Percentiles rank a stretch among this genome's conserved stretches.
These are phyloP conservation scores for Stagonosporopsis chrysanthemi DNA, from an alignment of 2,329 filamentous ascomycete genomes.

Conservation along the genomic window DNA sequence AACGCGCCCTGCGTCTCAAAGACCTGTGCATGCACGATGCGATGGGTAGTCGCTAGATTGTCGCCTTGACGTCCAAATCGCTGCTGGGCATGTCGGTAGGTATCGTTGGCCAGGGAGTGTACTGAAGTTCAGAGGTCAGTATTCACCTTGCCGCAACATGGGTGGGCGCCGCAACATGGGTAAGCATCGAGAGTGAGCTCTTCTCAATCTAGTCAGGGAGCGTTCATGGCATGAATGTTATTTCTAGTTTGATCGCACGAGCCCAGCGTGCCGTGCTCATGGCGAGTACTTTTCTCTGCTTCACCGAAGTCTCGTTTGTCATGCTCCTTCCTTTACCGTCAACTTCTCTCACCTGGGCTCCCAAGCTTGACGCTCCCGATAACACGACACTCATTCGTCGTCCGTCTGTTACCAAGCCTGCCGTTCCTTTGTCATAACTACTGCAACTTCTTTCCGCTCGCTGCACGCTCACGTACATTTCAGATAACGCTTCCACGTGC, in stretches of 20 bases:
- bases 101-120: background rate
- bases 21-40: background rate
- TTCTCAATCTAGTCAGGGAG: background rate
- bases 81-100: background rate
- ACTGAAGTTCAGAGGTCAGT: background rate
- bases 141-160: too few relatives aligned
- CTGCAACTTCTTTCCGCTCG: background rate
- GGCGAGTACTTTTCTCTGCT: background rate
- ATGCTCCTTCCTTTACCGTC: background rate
- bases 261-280: background rate
- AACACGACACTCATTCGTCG: background rate
- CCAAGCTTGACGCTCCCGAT: background rate
- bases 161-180: background rate
- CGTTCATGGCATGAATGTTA: background rate
- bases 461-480: background rate
- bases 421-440: background rate
- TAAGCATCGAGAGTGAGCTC: background rate
- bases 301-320: background rate
- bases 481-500: background rate
- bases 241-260: background rate
- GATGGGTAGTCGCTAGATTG: background rate
- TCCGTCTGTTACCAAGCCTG: background rate
- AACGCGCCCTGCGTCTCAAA: background rate
- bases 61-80: too few relatives aligned
- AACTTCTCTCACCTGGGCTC: constrained; percentile 4